Evolutionary conservation across 1,284 basidiomycete species (phyloP).

Genomic region (Malassezia japonica): DNA sequence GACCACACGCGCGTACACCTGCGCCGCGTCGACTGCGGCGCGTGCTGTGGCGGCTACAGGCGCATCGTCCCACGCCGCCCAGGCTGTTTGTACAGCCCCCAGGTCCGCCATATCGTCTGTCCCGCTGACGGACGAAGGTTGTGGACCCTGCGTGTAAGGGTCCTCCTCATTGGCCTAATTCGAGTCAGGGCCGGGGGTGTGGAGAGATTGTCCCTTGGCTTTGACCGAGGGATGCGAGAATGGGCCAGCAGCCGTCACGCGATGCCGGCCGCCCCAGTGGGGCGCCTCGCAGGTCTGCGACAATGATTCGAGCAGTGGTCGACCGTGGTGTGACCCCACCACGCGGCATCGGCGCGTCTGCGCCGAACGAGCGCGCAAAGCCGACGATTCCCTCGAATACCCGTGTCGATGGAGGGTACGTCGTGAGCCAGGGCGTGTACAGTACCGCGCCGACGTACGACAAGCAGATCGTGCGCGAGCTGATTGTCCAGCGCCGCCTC

Average conservation of each 20-base stretch:
- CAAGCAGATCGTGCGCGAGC: conserved; percentile 70
- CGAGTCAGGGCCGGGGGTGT: conserved; percentile 2
- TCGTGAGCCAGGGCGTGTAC: conserved; percentile 81
- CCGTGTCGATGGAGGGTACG: conserved; percentile 57
- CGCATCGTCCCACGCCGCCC: neutral
- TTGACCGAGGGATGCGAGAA: conserved; percentile 2
- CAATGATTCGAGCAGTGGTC: neutral
- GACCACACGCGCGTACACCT: neutral
- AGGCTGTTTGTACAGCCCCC: neutral
- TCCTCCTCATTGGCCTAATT: neutral
- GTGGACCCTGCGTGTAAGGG: neutral
- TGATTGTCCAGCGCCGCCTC: conserved; percentile 75
- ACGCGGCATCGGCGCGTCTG: neutral
- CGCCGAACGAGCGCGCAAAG: neutral
- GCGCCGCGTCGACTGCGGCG: neutral
- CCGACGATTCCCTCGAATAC: conserved; percentile 24
- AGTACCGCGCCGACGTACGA: conserved; percentile 71
- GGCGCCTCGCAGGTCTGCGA: neutral
- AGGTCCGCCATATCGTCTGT: neutral
- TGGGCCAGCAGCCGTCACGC: conserved; percentile 15
- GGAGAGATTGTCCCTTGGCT: neutral
- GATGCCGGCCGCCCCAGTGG: neutral
- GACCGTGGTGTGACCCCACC: too few species aligned
- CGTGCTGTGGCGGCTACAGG: neutral
- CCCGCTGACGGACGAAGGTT: neutral